Conservation (phyloP, 2,329 filamentous ascomycete species). For the Aureobasidium vineae region DNA sequence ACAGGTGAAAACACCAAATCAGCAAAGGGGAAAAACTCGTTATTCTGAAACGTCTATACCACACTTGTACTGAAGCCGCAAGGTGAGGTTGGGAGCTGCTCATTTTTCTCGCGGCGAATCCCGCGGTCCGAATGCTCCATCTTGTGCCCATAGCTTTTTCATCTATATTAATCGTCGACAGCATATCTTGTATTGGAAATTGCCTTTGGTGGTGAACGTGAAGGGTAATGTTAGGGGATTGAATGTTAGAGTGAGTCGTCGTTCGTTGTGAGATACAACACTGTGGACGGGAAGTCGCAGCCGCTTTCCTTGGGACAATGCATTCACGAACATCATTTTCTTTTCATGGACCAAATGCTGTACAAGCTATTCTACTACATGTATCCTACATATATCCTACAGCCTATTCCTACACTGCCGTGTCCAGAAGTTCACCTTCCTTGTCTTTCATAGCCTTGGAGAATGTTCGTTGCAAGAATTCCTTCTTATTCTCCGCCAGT, state of each 20-base stretch:
- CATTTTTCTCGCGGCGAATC: neutral
- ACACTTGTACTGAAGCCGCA: neutral
- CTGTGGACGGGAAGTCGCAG: neutral
- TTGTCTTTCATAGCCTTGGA: too few relatives aligned
- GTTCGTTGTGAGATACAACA: neutral
- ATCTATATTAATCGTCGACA: neutral
- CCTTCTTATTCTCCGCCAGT: neutral
- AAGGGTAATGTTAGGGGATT: neutral
- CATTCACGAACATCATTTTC: neutral
- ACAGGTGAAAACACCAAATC: neutral
- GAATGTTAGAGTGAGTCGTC: neutral
- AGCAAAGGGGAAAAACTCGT: neutral
- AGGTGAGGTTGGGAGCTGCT: neutral
- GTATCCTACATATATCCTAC: neutral
- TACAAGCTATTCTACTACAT: neutral
- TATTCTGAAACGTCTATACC: neutral
- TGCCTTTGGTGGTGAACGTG: neutral
- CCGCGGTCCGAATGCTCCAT: neutral
- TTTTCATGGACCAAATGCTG: neutral
- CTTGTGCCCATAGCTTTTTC: constrained; percentile 1
- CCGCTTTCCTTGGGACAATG: neutral
- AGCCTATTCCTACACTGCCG: neutral
- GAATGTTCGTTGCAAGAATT: neutral
- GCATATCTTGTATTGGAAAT: neutral
- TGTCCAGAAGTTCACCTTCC: neutral